A percentile compares a stretch with the other conserved stretches of the same genome.
These are phyloP conservation scores for Papilionanthe hybrid DNA, from an alignment of 116 monocot species.

Conservation along the genomic window DNA sequence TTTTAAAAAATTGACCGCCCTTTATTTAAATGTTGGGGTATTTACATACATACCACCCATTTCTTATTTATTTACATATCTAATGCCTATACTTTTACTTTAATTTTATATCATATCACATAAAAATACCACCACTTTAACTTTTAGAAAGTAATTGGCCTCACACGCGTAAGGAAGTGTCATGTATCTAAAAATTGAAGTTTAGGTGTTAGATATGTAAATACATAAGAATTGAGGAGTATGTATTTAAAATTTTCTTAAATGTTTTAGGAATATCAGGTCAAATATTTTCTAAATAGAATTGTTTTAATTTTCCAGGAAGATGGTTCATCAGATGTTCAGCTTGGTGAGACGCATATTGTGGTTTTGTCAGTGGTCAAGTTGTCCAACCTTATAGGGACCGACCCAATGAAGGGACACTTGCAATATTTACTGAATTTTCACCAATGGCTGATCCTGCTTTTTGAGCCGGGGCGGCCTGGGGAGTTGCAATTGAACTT, in stretches of 20 bases:
- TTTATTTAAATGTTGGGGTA: not conserved
- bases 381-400: conserved; percentile 87
- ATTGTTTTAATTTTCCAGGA: conserved; percentile 32
- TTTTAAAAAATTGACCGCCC: too few species aligned
- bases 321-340: conserved; percentile 79
- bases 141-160: too few species aligned
- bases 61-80: too few species aligned
- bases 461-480: conserved; percentile 80
- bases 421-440: conserved; percentile 74
- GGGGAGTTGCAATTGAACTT: conserved; percentile 78
- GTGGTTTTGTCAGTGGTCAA: conserved; percentile 69
- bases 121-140: too few species aligned
- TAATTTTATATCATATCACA: too few species aligned
- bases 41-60: too few species aligned
- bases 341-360: conserved; percentile 90
- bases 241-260: too few species aligned
- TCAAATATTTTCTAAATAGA: not conserved
- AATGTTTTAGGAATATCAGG: not conserved
- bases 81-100: too few species aligned
- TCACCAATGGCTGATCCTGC: conserved; percentile 96
- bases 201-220: too few species aligned
- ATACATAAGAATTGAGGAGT: too few species aligned
- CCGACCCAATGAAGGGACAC: conserved; percentile 79
- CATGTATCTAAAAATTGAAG: too few species aligned
- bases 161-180: too few species aligned